Conservation (phyloP, 108 stramenopile genomes). For the Schizochytrium sp. region DNA sequence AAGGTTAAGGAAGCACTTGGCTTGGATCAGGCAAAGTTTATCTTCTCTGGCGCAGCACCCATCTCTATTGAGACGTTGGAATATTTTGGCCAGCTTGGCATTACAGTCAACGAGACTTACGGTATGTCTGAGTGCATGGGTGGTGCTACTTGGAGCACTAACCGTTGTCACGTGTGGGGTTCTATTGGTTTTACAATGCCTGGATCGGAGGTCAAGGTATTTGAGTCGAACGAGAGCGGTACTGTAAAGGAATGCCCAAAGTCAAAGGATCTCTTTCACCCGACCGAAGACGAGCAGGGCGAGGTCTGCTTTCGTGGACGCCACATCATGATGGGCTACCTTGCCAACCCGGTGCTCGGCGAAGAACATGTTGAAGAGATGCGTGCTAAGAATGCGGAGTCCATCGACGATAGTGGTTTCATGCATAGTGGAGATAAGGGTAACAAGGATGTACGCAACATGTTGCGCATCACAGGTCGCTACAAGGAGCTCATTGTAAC, state of each 20-base stretch:
- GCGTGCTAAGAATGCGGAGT: slow-evolving; percentile 76
- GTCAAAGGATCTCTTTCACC: too few species aligned
- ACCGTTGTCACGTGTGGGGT: slow-evolving; percentile 63
- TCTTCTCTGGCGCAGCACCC: slow-evolving; percentile 80
- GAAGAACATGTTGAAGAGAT: slow-evolving; percentile 59
- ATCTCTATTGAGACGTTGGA: slow-evolving; percentile 77
- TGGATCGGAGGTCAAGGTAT: slow-evolving; percentile 35
- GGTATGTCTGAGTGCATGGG: slow-evolving; percentile 85
- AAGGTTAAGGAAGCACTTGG: slow-evolving; percentile 77
- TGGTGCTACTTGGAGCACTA: slow-evolving; percentile 71
- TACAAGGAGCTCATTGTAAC: slow-evolving; percentile 71
- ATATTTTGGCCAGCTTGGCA: slow-evolving; percentile 82
- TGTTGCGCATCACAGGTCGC: slow-evolving; percentile 66
- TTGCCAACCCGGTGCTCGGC: slow-evolving; percentile 67
- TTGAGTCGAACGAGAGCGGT: background rate
- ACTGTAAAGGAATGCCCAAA: background rate
- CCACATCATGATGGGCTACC: slow-evolving; percentile 80
- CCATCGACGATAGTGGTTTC: slow-evolving; percentile 79
- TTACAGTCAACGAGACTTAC: slow-evolving; percentile 80
- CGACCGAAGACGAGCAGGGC: slow-evolving; percentile 56
- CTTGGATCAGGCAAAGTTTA: slow-evolving; percentile 73
- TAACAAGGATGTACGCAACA: background rate
- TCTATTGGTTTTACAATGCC: slow-evolving; percentile 4
- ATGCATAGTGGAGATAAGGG: slow-evolving; percentile 76
- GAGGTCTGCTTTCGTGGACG: slow-evolving; percentile 81